A percentile compares a stretch with the other conserved stretches of the same genome.
Evolutionary conservation across 1,139 yeast genomes (phyloP).

Genomic region (Pichia sp.): DNA sequence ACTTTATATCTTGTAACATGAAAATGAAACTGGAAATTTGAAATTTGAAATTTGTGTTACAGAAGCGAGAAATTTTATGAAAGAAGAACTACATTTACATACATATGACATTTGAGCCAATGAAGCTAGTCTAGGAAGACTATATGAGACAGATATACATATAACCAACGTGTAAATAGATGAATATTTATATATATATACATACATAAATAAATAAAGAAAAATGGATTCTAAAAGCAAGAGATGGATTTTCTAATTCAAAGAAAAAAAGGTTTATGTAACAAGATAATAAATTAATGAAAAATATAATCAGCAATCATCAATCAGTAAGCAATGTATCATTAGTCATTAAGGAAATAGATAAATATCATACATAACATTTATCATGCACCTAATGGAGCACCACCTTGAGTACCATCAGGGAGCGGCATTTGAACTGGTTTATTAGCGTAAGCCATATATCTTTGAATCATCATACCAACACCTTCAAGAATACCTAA

Average conservation of each 20-base stretch:
- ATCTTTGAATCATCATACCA: conserved; percentile 91
- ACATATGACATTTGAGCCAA: not conserved
- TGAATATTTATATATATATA: not conserved
- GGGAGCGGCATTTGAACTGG: conserved; percentile 76
- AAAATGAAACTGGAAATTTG: not conserved
- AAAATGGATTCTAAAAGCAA: not conserved
- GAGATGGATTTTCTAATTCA: not conserved
- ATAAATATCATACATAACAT: not conserved
- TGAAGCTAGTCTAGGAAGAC: not conserved
- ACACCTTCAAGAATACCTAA: conserved; percentile 98
- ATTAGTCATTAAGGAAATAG: not conserved
- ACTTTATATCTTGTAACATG: not conserved
- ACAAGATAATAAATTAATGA: not conserved
- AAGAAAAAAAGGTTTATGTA: not conserved
- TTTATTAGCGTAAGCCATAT: conserved; percentile 77
- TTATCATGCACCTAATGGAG: conserved; percentile 38
- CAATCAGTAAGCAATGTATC: not conserved
- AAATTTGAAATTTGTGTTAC: not conserved
- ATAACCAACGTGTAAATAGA: not conserved
- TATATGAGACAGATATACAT: not conserved
- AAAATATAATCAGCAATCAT: not conserved
- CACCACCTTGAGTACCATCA: conserved; percentile 32
- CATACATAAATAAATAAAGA: not conserved
- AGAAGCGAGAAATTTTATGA: not conserved
- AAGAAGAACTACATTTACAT: too few relatives aligned